Conservation (phyloP, 495 filamentous ascomycete species). For the Endocarpon pusillum region DNA sequence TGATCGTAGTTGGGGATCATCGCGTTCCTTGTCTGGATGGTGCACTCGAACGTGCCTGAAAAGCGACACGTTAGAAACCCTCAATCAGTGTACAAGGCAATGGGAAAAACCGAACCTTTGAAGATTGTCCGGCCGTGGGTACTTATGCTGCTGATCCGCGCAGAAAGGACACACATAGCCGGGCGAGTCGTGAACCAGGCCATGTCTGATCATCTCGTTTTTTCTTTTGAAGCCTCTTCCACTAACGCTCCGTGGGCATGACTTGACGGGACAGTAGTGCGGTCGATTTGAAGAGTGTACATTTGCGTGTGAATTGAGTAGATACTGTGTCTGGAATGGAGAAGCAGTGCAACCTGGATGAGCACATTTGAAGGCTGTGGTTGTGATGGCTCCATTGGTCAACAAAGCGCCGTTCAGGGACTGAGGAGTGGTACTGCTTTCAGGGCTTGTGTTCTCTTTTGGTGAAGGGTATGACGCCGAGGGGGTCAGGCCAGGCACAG, state of each 20-base stretch:
- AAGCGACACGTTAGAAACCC: neutral
- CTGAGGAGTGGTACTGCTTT: too few relatives aligned
- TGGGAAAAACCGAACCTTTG: slow-evolving; percentile 49
- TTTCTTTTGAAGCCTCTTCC: slow-evolving; percentile 97
- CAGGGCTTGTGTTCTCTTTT: too few relatives aligned
- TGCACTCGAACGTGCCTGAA: slow-evolving; percentile 75
- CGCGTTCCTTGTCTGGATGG: slow-evolving; percentile 71
- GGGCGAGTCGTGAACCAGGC: slow-evolving; percentile 84
- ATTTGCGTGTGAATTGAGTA: slow-evolving; percentile 84
- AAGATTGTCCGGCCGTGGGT: slow-evolving; percentile 91
- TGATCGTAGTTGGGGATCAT: slow-evolving; percentile 61
- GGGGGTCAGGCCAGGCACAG: slow-evolving; percentile 10
- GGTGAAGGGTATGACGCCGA: too few relatives aligned
- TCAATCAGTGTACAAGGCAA: slow-evolving; percentile 1
- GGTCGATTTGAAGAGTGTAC: slow-evolving; percentile 83
- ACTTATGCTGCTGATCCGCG: slow-evolving; percentile 87
- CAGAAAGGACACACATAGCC: slow-evolving; percentile 97
- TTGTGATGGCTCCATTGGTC: slow-evolving; percentile 12
- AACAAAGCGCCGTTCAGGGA: slow-evolving; percentile 10
- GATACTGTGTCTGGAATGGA: slow-evolving; percentile 86
- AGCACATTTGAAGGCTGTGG: slow-evolving; percentile 40
- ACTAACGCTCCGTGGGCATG: slow-evolving; percentile 60
- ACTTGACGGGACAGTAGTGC: slow-evolving; percentile 75
- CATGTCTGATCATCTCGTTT: slow-evolving; percentile 98
- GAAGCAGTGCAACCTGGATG: slow-evolving; percentile 60